A percentile compares a stretch with the other conserved stretches of the same genome.
Conservation (phyloP, 2,329 filamentous ascomycete genomes). For the Alternaria arbusti region DNA sequence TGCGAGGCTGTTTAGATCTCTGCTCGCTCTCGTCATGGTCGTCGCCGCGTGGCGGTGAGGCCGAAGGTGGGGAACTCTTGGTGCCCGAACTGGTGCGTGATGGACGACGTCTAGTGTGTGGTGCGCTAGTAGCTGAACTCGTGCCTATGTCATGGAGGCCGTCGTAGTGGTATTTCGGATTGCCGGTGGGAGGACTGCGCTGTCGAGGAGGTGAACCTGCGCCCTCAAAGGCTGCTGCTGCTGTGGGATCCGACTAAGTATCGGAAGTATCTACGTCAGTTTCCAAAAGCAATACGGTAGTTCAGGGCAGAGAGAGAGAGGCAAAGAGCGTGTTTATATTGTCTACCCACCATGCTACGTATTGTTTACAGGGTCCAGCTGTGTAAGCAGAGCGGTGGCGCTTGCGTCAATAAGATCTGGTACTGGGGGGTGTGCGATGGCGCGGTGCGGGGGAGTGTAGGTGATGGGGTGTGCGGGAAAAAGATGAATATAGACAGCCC, state of each 20-base stretch:
- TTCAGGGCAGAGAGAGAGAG: conserved; percentile 11
- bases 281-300: conserved; percentile 16
- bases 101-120: conserved; percentile 32
- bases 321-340: conserved; percentile 22
- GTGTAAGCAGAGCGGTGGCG: conserved; percentile 32
- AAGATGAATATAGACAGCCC: conserved; percentile 27
- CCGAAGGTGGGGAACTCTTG: conserved; percentile 25
- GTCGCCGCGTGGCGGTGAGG: conserved; percentile 28
- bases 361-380: conserved; percentile 28
- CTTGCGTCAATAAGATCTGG: conserved; percentile 45
- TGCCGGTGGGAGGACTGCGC: conserved; percentile 23
- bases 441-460: conserved; percentile 24
- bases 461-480: conserved; percentile 25
- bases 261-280: conserved; percentile 29
- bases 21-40: conserved; percentile 30
- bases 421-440: conserved; percentile 28
- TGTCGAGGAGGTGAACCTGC: conserved; percentile 24
- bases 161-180: conserved; percentile 21
- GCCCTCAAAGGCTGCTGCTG: conserved; percentile 32
- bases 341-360: conserved; percentile 50
- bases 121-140: conserved; percentile 11
- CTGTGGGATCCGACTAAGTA: conserved; percentile 40
- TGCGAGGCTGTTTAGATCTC: conserved; percentile 26
- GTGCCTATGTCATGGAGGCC: conserved; percentile 15
- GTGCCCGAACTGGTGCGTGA: conserved; percentile 28